Base-by-base conservation (phyloP, 768 basidiomycete species). In the Rhodosporidiobolus odoratus region DNA sequence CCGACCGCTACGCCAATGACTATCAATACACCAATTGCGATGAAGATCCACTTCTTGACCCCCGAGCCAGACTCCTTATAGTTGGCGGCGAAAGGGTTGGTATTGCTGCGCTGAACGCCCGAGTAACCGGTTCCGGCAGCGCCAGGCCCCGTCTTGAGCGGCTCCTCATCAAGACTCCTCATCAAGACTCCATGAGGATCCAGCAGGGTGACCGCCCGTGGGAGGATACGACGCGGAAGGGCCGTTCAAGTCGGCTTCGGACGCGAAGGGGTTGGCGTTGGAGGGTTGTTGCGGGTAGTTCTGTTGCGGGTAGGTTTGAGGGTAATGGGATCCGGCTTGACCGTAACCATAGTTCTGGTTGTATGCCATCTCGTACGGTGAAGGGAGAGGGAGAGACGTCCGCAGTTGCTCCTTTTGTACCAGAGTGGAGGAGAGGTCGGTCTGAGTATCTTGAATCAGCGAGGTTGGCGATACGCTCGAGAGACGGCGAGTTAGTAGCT, bases 31-130 rank as follows among this genome's bases (percentile, higher is more conserved):
- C 30, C 21, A 5, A 37, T 30, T 8, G 27, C 40, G 32, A 52
- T 47, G 13, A 25, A 54, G 5, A 37, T 30, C 62, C 65, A 67
- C 34, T 63, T 64, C 34, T 62, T 40, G 15, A 61, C 66, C n/a
- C 58, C 32, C 27, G 35, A 19, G 2, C 60, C 35, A 12, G 30
- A 6, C 4, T 40, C 19, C 54, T 65, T 59, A 43, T 63, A 69
- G 25, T 54, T 52, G 21, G 47, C 45, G n/a, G 62, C 19, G 64
- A 57, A 74, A 27, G 72, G 68, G 62, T 69, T 74, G 65, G 47
- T 54, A 21, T 9, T 40, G 25, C 69, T 62, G 2, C 68, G 58
- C 25, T 34, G 25, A 13, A 68, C 66, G 5, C 30, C 10, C 30
- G 34, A 37, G 43, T 43, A 37, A 1, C 58, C 66, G 2, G 10